A percentile compares a stretch with the other conserved stretches of the same genome.
phyloP scores from a whole-genome alignment of 331 rosid species.

The Malus hybrid region DNA sequence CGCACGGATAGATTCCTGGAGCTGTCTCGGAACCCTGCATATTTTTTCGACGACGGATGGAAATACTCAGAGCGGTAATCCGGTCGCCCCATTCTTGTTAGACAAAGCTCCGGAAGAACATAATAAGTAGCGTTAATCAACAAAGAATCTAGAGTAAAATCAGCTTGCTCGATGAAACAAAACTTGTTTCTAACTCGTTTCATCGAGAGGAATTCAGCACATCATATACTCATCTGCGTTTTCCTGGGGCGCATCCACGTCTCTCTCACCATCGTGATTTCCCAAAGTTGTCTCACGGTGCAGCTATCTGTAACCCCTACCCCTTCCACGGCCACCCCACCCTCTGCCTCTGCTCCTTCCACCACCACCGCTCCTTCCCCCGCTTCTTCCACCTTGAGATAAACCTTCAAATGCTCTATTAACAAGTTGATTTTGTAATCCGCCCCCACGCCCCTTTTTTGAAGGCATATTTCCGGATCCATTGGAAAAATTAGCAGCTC shows the following conservation, averaged over 20 bases:
- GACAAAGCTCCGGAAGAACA: slow-evolving; percentile 27
- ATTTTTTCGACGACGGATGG: slow-evolving; percentile 7
- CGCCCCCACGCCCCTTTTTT: slow-evolving; percentile 88
- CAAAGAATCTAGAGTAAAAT: slow-evolving; percentile 29
- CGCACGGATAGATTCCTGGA: slow-evolving; percentile 2
- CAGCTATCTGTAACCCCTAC: slow-evolving; percentile 58
- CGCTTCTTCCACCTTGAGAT: slow-evolving; percentile 72
- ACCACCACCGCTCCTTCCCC: slow-evolving; percentile 59
- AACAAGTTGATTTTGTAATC: slow-evolving; percentile 68
- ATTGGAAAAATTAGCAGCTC: slow-evolving; percentile 48
- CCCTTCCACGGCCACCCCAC: slow-evolving; percentile 45
- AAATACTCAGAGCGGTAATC: slow-evolving; percentile 16
- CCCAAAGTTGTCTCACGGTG: slow-evolving; percentile 12
- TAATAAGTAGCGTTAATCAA: slow-evolving; percentile 16
- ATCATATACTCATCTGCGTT: slow-evolving; percentile 24
- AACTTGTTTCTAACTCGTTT: slow-evolving; percentile 41
- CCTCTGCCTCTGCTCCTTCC: slow-evolving; percentile 62
- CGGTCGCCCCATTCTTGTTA: slow-evolving; percentile 11
- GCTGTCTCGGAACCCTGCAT: slow-evolving; percentile 10
- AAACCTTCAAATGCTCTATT: slow-evolving; percentile 84
- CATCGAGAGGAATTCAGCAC: slow-evolving; percentile 35
- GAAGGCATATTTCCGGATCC: slow-evolving; percentile 53
- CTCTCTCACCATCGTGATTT: background rate
- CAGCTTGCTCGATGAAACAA: slow-evolving; percentile 36
- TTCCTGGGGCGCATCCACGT: slow-evolving; percentile 26